Evolutionary conservation across 345 rosid species (phyloP), one percentile per base, ranked within the genome.

Genomic region (Eucalyptus victrix): DNA sequence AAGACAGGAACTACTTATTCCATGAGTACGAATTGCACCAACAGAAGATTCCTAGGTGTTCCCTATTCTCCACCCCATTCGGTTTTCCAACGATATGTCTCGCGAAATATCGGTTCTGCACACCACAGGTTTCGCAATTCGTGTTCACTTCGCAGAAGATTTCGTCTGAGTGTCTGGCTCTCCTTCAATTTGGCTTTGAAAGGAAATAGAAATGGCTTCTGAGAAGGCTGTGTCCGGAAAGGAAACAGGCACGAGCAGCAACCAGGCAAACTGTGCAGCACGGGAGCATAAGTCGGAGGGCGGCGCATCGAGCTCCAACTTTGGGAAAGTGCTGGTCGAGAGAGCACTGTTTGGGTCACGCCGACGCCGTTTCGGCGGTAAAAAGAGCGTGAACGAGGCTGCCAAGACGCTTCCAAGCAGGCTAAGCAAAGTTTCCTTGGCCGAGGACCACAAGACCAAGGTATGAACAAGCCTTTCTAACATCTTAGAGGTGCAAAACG

Each of bases 391-490:
- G 30, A 89, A 9, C 85, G 88, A 49, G 76, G 90, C 88, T 47
- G 90, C 89, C 47, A 89, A 88, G 90, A 86, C 53, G 89, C 88
- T 86, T 89, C 95, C 93, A 15, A 93, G 94, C 90, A 92, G 96
- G 91, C 92, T 92, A 49, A 92, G 94, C 93, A 92, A 93, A 92
- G 96, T 92, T 88, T 93, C 95, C 54, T 88, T 92, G 90, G 93
- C 94, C 17, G 95, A 92, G 40, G 93, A 92, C 49, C 90, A 32
- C 81, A 54, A 67, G 90, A 76, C 58, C 67, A 23, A 90, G 88
- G 88, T 86, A 69, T 89, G 44, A 34, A 87, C 49, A 42, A 89
- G 47, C 83, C 47, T 40, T 40, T 37, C 28, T 37, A 37, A 72
- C 81, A 34, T 40, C 81, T 34, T 72, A 37, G 24, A 28, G 40